phyloP scores from a whole-genome alignment of 495 filamentous ascomycete genomes.

The Immersiella caudata region DNA sequence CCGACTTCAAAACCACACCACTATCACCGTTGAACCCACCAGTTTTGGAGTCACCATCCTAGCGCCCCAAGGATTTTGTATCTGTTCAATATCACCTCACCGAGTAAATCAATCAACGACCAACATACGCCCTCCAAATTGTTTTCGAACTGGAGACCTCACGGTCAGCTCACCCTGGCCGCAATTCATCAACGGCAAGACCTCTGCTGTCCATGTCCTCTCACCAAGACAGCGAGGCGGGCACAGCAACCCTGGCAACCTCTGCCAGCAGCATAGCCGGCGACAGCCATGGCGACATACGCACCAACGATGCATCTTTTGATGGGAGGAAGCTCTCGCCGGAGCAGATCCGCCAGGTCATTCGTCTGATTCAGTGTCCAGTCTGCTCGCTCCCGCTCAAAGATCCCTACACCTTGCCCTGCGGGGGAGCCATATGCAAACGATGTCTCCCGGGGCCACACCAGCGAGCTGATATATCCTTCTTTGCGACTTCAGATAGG shows the following conservation, averaged over 20 bases:
- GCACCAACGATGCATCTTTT: not conserved
- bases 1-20: no score
- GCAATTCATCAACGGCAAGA: not conserved
- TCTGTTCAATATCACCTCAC: not conserved
- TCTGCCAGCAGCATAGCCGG: not conserved
- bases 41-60: no score
- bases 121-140: not conserved
- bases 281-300: not conserved
- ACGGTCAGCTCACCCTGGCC: not conserved
- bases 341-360: conserved; percentile 24
- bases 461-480: conserved; percentile 68
- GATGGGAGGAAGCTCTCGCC: conserved; percentile 1
- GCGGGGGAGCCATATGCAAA: conserved; percentile 77
- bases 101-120: not conserved
- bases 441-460: conserved; percentile 69
- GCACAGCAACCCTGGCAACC: not conserved
- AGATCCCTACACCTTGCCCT: conserved; percentile 76
- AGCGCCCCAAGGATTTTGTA: not conserved
- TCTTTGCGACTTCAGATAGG: conserved; percentile 66
- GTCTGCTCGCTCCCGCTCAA: conserved; percentile 70
- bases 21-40: no score
- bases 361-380: conserved; percentile 74
- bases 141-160: not conserved
- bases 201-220: not conserved
- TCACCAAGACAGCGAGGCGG: not conserved